Percentiles rank a stretch among this genome's conserved stretches.
These are phyloP conservation scores for Pterulicium gracile DNA, from an alignment of 1,284 basidiomycete genomes.

Conservation along the genomic window DNA sequence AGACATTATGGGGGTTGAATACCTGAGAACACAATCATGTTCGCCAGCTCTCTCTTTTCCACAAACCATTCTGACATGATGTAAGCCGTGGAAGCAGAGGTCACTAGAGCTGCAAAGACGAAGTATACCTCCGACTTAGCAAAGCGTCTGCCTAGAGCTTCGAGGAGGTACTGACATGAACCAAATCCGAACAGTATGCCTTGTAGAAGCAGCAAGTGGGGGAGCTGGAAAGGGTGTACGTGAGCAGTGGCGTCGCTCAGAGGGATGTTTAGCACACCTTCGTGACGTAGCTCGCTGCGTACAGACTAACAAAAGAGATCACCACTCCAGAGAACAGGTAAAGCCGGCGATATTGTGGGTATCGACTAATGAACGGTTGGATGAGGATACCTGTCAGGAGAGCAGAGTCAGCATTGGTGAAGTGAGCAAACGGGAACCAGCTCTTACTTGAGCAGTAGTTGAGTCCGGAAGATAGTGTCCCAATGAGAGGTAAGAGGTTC, in stretches of 20 bases:
- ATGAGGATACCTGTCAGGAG: constrained; percentile 15
- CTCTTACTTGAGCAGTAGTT: background rate
- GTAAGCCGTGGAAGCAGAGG: constrained; percentile 23
- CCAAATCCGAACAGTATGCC: constrained; percentile 28
- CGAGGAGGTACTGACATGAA: constrained; percentile 18
- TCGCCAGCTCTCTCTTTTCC: constrained; percentile 25
- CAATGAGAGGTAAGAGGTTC: background rate
- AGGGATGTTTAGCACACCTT: constrained; percentile 12
- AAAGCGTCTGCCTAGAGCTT: background rate
- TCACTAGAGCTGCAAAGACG: constrained; percentile 22
- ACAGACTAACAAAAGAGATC: constrained; percentile 19
- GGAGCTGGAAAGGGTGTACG: constrained; percentile 15
- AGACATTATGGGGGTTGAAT: background rate
- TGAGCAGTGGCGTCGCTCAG: constrained; percentile 4
- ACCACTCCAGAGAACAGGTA: constrained; percentile 21
- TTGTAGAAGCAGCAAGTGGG: constrained; percentile 23
- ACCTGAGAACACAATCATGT: constrained; percentile 30
- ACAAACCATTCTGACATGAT: constrained; percentile 35
- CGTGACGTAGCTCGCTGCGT: constrained; percentile 24
- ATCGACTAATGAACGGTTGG: constrained; percentile 18
- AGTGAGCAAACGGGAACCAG: background rate
- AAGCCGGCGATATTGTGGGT: constrained; percentile 18
- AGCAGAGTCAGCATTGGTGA: too few relatives aligned
- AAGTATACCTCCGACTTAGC: background rate
- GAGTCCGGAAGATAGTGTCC: background rate